Conservation (phyloP, 2,329 filamentous ascomycete genomes). For the Fusarium pininemorale region DNA sequence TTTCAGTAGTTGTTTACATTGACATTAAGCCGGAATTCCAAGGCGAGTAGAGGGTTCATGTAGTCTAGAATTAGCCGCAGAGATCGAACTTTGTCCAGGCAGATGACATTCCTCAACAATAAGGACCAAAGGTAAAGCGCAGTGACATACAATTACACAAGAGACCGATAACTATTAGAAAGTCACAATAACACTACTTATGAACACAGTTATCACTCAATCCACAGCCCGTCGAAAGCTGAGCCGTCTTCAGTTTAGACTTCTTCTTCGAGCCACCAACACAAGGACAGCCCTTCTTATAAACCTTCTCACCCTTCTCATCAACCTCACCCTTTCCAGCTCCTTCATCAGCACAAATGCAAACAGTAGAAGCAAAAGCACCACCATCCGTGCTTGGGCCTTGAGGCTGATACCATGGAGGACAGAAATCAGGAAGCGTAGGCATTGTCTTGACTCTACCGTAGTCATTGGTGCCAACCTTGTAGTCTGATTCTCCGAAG, state of each 20-base stretch:
- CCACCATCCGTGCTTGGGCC: background rate
- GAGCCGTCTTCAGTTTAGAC: background rate
- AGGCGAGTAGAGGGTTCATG: fast-evolving
- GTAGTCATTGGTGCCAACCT: background rate
- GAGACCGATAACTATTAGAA: background rate
- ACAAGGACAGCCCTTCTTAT: background rate
- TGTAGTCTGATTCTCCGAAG: background rate
- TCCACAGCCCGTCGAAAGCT: background rate
- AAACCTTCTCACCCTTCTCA: background rate
- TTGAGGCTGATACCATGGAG: slow-evolving; percentile 7
- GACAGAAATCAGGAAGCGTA: background rate
- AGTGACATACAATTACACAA: fast-evolving
- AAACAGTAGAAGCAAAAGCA: background rate
- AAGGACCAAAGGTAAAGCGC: fast-evolving
- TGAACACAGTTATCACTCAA: background rate
- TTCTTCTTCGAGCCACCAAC: background rate
- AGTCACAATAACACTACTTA: background rate
- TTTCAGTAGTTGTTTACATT: fast-evolving
- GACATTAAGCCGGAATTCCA: fast-evolving
- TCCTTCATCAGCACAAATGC: background rate
- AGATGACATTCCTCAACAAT: too few species aligned
- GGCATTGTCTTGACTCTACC: background rate
- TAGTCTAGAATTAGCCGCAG: background rate
- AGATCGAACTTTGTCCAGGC: too few species aligned
- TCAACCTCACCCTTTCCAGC: background rate